Base-by-base conservation (phyloP, 805 yeast genomes). In the Pichia nakasei region DNA sequence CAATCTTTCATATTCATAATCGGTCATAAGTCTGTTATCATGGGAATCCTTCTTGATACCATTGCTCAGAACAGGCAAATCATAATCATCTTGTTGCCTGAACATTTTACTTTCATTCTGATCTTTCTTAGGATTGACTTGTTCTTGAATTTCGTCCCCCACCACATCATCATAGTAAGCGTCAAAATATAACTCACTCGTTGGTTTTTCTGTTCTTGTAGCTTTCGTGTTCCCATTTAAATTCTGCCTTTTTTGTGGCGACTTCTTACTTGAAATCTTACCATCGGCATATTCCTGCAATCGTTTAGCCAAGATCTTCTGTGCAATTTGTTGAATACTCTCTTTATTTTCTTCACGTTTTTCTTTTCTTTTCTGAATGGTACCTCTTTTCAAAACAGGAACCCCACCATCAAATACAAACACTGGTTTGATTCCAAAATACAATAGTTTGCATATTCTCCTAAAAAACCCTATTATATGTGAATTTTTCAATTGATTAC, bases 351-450 rank as follows among this genome's bases (percentile, higher is more conserved):
- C 95, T 51, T 80, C 80, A 37, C 96, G 65, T 48, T 85, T 64
- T 54, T 84, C 85, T 51, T 77, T 74, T 50, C 99, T 73, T 46
- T 76, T 71, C 15, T 70, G 70, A 17, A 93, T 84, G 0, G 96
- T 91, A 46, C 79, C 79, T 49, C 80, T 68, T 66, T 93, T 93
- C 56, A 93, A 64, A 1, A 72, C 69, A 0, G 96, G 96, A 0
- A 94, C 96, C 1, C 93, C 96, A 22, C 97, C 97, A 66, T 89
- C 97, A 67, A 89, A 89, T 1, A 89, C 93, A 69, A 89, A 89
- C 6, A 89, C 82, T 0, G 97, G 97, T 41, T 68, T 71, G 18
- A 84, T 87, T 0, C 97, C 97, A 65, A 81, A 85, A 59, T 78
- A 93, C 21, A 93, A 61, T 48, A 93, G 64, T 54, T 93, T 93